Base-by-base conservation (phyloP, 2,329 filamentous ascomycete genomes). In the Shiraia bambusicola region DNA sequence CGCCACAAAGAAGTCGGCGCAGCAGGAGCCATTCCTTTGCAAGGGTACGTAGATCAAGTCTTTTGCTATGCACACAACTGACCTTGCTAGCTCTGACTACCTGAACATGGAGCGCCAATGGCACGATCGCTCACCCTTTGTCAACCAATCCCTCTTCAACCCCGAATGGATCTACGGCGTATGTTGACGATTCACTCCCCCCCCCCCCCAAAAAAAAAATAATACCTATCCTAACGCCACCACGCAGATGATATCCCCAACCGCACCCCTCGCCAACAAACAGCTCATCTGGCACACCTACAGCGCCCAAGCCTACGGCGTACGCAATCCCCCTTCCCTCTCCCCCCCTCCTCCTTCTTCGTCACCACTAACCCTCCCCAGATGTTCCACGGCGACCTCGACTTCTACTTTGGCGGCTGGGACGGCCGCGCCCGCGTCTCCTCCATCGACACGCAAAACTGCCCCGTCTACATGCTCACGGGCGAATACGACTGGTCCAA, bases 361-460 rank as follows among this genome's bases (percentile, higher is more conserved):
- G 7, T 8, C 16, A 14, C 33, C 12, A 26, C 28, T 34, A 19
- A 24, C 6, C 2, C 16, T 2, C 27, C 32, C 0, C 37, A 65
- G 61, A 74, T 77, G 34, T 76, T 77, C 64, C 74, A 76, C 52
- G 74, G 74, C 16, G 73, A 76, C 44, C 58, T 76, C 12, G 72
- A 76, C 54, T 76, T 77, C 56, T 76, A 75, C 63, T 76, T 76
- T 37, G 72, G 72, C 36, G 73, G 74, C 33, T 77, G 70, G 61
- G 75, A 77, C 50, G 74, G 72, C 8, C 70, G 75, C 17, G 58
- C 66, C 10, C 69, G 73, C 39, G 65, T 76, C 26, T 56, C 61
- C 0, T 58, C 58, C 6, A 77, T 78, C 54, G 69, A 78, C 47
- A 74, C 71, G 3, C 71, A 73, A 47, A 69, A 65, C 42, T 77